Conservation (phyloP, 2,329 filamentous ascomycete species). For the Paramyrothecium sp. region DNA sequence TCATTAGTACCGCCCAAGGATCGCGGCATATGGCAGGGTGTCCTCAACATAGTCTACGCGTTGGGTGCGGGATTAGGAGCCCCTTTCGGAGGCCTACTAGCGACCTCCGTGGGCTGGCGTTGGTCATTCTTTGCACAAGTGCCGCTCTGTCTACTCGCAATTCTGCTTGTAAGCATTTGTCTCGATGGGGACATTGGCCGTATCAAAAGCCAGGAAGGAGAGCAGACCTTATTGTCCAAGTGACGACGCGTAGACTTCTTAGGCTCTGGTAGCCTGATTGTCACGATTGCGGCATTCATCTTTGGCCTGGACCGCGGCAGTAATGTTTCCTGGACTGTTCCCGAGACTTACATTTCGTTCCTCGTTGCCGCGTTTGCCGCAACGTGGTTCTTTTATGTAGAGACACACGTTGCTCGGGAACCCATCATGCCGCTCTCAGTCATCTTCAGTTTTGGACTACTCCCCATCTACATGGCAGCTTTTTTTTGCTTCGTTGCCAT, state of each 20-base stretch:
- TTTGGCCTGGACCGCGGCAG: background rate
- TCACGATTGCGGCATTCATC: background rate
- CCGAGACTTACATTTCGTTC: background rate
- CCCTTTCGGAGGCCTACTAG: background rate
- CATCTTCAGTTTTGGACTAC: background rate
- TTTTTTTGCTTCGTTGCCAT: background rate
- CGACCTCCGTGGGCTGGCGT: background rate
- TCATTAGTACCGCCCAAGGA: background rate
- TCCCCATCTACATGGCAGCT: background rate
- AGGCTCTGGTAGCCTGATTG: background rate
- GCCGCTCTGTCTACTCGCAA: background rate
- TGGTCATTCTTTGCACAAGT: background rate
- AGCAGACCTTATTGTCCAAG: background rate
- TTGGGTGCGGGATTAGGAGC: background rate
- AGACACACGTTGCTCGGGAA: background rate
- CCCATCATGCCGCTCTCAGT: background rate
- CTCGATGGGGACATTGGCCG: background rate
- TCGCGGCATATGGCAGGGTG: background rate
- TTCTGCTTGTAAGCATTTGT: background rate
- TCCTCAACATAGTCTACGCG: background rate
- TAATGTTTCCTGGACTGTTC: background rate
- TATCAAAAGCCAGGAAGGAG: background rate
- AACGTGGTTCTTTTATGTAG: background rate
- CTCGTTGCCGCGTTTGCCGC: background rate
- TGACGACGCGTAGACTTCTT: background rate